Conservation (phyloP, 2,329 filamentous ascomycete species). For the Pestalotiopsis sp. region DNA sequence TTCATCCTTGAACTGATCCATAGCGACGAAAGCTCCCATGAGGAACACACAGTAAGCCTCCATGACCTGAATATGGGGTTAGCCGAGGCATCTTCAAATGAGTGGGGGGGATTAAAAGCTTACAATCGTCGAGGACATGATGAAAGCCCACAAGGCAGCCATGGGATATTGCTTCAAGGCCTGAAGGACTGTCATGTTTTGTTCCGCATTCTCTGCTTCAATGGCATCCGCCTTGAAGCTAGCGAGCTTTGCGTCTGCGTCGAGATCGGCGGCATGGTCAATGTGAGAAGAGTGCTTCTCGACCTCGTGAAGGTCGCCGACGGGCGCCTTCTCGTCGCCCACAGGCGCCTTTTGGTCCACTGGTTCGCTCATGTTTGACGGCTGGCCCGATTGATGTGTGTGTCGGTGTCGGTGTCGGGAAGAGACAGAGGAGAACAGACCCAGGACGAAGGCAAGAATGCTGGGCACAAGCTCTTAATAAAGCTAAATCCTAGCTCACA, state of each 20-base stretch:
- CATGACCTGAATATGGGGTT: constrained; percentile 54
- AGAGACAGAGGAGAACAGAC: too few species aligned
- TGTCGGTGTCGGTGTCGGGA: too few species aligned
- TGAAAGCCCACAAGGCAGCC: constrained; percentile 40
- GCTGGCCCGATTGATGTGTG: too few species aligned
- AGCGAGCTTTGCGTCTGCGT: constrained; percentile 39
- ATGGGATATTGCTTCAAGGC: constrained; percentile 36
- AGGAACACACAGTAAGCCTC: constrained; percentile 66
- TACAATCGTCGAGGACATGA: constrained; percentile 43
- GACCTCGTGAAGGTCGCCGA: too few species aligned
- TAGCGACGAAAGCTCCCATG: constrained; percentile 60
- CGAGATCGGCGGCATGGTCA: constrained; percentile 16
- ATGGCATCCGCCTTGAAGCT: constrained; percentile 56
- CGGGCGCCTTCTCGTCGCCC: too few species aligned
- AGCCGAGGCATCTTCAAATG: constrained; percentile 13
- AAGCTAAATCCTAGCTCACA: too few species aligned
- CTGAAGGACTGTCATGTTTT: constrained; percentile 36
- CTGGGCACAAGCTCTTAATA: too few species aligned
- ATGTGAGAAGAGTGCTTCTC: not conserved
- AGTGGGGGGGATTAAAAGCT: constrained; percentile 25
- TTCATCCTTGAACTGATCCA: constrained; percentile 43
- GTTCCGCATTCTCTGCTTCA: constrained; percentile 52
- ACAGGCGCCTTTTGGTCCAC: too few species aligned
- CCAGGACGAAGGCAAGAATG: too few species aligned
- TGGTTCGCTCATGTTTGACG: too few species aligned